Conservation (phyloP, 2,329 filamentous ascomycete species). For the Aaosphaeria arxii region DNA sequence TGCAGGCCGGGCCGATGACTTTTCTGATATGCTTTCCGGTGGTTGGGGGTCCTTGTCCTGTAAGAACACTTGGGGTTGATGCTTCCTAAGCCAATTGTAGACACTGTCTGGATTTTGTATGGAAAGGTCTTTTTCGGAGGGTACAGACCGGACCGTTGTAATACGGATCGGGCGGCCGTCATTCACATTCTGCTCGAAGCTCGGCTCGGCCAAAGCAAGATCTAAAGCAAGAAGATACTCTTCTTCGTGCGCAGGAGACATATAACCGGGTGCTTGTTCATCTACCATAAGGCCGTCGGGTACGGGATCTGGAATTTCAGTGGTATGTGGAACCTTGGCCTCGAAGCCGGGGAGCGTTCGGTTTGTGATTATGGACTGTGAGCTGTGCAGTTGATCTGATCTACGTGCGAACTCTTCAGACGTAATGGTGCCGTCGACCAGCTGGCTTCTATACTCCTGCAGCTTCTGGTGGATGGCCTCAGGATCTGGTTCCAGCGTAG, state of each 20-base stretch:
- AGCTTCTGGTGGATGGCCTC: constrained; percentile 22
- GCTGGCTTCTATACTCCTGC: constrained; percentile 33
- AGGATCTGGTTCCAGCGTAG: constrained; percentile 21
- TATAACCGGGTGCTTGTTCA: constrained; percentile 61
- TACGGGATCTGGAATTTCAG: constrained; percentile 29
- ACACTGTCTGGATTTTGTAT: constrained; percentile 84
- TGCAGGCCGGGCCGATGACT: constrained; percentile 22
- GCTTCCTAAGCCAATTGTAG: constrained; percentile 89
- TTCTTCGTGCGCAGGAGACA: constrained; percentile 68
- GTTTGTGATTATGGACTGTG: constrained; percentile 19
- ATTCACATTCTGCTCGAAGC: constrained; percentile 49
- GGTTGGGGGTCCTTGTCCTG: constrained; percentile 60
- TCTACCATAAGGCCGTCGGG: constrained; percentile 48
- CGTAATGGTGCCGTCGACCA: constrained; percentile 25
- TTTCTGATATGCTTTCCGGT: constrained; percentile 37
- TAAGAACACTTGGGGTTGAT: constrained; percentile 80
- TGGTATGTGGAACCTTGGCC: constrained; percentile 40
- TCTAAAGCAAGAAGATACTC: constrained; percentile 70
- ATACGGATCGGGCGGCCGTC: constrained; percentile 39
- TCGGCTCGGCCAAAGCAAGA: constrained; percentile 45
- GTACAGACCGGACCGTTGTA: constrained; percentile 38
- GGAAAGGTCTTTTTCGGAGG: constrained; percentile 51
- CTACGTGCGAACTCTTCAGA: constrained; percentile 26
- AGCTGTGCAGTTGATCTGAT: constrained; percentile 25
- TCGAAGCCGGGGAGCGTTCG: constrained; percentile 39